A percentile compares a stretch with the other conserved stretches of the same genome.
Conservation (phyloP, 1,139 yeast genomes). For the Candida glucosophila region DNA sequence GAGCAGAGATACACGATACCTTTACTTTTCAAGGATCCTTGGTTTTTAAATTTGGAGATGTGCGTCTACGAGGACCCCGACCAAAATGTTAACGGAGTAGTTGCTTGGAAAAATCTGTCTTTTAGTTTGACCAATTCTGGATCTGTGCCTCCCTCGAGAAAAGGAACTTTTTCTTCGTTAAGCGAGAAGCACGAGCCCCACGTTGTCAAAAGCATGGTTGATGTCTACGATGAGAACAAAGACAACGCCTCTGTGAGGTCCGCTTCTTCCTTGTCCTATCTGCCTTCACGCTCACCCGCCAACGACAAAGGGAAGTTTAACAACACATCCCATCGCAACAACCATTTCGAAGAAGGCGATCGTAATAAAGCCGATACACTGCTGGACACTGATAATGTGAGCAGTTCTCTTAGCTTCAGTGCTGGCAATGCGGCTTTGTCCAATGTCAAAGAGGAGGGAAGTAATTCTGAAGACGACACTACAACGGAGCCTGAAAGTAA, state of each 20-base stretch:
- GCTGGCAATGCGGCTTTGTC: no score
- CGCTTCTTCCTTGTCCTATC: slow-evolving; percentile 18
- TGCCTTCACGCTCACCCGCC: slow-evolving; percentile 8
- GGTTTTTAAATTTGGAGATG: slow-evolving; percentile 54
- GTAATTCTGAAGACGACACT: no score
- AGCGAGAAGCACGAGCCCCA: slow-evolving; percentile 11
- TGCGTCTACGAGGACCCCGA: slow-evolving; percentile 50
- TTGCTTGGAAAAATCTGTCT: slow-evolving; percentile 15
- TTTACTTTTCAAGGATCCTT: slow-evolving; percentile 50
- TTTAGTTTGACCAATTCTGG: slow-evolving; percentile 13
- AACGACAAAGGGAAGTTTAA: no score
- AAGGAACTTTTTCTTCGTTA: slow-evolving; percentile 16
- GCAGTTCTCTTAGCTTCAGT: no score
- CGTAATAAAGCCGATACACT: no score
- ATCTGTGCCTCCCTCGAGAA: slow-evolving; percentile 20
- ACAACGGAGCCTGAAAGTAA: no score
- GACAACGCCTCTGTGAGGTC: slow-evolving; percentile 18
- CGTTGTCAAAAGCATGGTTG: slow-evolving; percentile 36
- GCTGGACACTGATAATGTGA: no score
- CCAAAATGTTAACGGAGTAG: slow-evolving; percentile 34
- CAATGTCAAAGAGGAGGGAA: no score
- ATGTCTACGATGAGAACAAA: slow-evolving; percentile 12
- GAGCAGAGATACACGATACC: slow-evolving; percentile 45
- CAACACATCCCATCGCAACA: no score
- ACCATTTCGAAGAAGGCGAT: no score